Conservation (phyloP, 805 yeast species). For the Candida ascalaphidarum region DNA sequence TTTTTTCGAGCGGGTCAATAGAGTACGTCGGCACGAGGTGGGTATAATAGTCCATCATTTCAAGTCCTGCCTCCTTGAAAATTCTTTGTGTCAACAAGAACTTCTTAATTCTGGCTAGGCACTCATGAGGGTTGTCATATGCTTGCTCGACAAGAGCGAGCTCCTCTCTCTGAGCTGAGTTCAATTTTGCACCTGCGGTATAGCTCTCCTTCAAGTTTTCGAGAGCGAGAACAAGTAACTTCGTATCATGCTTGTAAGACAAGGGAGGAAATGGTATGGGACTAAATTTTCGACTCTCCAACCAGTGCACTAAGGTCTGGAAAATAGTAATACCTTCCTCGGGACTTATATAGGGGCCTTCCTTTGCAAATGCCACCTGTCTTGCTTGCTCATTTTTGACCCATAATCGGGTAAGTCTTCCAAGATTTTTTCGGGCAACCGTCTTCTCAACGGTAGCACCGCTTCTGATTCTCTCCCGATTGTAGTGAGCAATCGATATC, state of each 20-base stretch:
- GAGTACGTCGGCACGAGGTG: slow-evolving; percentile 79
- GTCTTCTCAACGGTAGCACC: slow-evolving; percentile 96
- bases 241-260: slow-evolving; percentile 88
- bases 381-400: slow-evolving; percentile 85
- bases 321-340: slow-evolving; percentile 84
- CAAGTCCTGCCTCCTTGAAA: slow-evolving; percentile 79
- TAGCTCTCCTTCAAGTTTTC: slow-evolving; percentile 81
- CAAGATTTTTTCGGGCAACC: slow-evolving; percentile 86
- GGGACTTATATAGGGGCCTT: slow-evolving; percentile 82
- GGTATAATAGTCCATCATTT: slow-evolving; percentile 87
- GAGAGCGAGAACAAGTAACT: slow-evolving; percentile 77
- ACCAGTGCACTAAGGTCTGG: slow-evolving; percentile 85
- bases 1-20: slow-evolving; percentile 87
- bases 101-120: slow-evolving; percentile 75
- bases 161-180: slow-evolving; percentile 86
- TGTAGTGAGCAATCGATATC: slow-evolving; percentile 88
- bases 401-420: slow-evolving; percentile 89
- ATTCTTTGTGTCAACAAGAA: slow-evolving; percentile 80
- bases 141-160: slow-evolving; percentile 91
- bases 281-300: slow-evolving; percentile 72
- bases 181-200: slow-evolving; percentile 59
- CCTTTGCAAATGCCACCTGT: slow-evolving; percentile 67
- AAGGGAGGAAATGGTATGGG: slow-evolving; percentile 93
- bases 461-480: slow-evolving; percentile 76
- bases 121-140: slow-evolving; percentile 93